Conservation (phyloP, 1,139 yeast genomes). For the Blastobotrys ciferrii region DNA sequence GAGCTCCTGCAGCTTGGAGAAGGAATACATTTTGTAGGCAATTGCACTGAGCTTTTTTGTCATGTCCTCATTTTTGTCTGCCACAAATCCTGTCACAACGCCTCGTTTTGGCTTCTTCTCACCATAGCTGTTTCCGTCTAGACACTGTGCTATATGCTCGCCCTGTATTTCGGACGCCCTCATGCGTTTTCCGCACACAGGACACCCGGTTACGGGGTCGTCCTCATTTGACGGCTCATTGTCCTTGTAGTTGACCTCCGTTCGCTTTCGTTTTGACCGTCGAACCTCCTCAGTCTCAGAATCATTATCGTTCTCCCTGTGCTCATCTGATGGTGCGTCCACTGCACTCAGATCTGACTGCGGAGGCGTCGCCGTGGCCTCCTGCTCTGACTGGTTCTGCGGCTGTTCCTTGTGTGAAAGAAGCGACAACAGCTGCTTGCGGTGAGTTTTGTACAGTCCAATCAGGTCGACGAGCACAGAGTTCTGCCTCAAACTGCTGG, state of each 20-base stretch:
- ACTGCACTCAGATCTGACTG: too few relatives aligned
- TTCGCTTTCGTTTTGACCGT: constrained; percentile 13
- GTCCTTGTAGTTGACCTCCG: constrained; percentile 8
- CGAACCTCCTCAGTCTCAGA: constrained; percentile 13
- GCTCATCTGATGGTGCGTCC: neutral
- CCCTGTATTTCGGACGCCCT: constrained; percentile 58
- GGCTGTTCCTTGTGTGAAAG: constrained; percentile 10
- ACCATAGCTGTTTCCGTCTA: constrained; percentile 28
- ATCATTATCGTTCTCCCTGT: constrained; percentile 15
- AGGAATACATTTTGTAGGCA: constrained; percentile 27
- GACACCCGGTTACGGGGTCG: constrained; percentile 45
- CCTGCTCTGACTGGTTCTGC: constrained; percentile 6
- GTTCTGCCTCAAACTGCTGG: constrained; percentile 67
- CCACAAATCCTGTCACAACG: constrained; percentile 4
- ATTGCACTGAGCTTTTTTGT: constrained; percentile 13
- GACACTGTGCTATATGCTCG: constrained; percentile 69
- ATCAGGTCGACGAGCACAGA: constrained; percentile 72
- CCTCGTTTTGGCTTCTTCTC: constrained; percentile 8
- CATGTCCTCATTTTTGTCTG: constrained; percentile 13
- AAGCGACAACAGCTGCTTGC: constrained; percentile 20
- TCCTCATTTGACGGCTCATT: constrained; percentile 19
- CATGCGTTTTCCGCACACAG: constrained; percentile 61
- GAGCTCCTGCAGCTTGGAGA: constrained; percentile 61
- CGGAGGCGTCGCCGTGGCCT: neutral
- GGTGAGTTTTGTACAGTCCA: constrained; percentile 49